phyloP scores from a whole-genome alignment of 1,284 basidiomycete species.

The Lentinus polychrous region DNA sequence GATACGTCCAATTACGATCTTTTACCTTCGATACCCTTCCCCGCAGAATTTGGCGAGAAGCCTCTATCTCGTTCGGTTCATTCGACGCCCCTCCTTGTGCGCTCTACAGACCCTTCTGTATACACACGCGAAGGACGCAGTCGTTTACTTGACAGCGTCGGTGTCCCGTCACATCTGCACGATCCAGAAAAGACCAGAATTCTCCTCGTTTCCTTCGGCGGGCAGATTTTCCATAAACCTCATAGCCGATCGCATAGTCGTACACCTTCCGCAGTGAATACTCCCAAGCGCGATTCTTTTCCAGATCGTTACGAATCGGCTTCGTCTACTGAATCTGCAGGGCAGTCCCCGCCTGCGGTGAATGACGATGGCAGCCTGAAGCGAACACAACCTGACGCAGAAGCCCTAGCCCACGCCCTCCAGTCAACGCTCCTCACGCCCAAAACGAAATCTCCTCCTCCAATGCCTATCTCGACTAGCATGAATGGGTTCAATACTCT shows the following conservation, averaged over 20 bases:
- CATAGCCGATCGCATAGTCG: conserved; percentile 33
- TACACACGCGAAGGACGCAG: conserved; percentile 49
- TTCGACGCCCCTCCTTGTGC: conserved; percentile 60
- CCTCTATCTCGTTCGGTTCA: conserved; percentile 36
- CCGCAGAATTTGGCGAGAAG: conserved; percentile 21
- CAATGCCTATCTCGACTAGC: neutral
- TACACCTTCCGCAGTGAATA: conserved; percentile 7
- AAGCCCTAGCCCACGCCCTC: conserved; percentile 17
- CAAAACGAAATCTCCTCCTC: neutral
- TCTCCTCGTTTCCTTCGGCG: conserved; percentile 73
- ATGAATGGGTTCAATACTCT: neutral
- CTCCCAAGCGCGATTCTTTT: neutral
- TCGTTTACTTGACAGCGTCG: conserved; percentile 46
- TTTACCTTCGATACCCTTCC: conserved; percentile 34
- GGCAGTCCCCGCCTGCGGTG: neutral
- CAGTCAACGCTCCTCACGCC: conserved; percentile 10
- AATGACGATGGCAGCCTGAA: neutral
- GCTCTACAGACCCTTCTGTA: conserved; percentile 36
- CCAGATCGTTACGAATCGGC: too few relatives aligned
- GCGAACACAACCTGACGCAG: conserved; percentile 6
- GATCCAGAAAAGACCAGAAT: conserved; percentile 46
- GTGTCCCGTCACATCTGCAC: conserved; percentile 47
- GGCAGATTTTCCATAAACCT: conserved; percentile 63
- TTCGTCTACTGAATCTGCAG: too few relatives aligned
- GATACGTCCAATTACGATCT: conserved; percentile 23